phyloP scores from a whole-genome alignment of 2,329 filamentous ascomycete genomes.

The Uncinocarpus reesii region DNA sequence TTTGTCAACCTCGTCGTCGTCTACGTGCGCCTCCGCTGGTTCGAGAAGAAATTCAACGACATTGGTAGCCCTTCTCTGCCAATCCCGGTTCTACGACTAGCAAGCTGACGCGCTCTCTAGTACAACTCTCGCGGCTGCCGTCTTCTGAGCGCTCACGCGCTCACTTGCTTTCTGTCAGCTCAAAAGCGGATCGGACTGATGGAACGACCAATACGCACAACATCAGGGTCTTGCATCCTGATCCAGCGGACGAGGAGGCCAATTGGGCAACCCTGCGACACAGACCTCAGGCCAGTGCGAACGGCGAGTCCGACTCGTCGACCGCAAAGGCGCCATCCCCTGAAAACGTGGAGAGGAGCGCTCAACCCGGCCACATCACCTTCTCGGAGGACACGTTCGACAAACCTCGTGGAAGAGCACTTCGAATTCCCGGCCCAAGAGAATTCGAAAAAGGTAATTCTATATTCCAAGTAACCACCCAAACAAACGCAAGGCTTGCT shows the following conservation, averaged over 20 bases:
- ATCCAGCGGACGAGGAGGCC: slow-evolving; percentile 1
- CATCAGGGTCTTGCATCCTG: slow-evolving; percentile 3
- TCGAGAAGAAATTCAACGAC: slow-evolving; percentile 38
- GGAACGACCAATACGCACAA: slow-evolving; percentile 1
- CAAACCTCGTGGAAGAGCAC: slow-evolving; percentile 15
- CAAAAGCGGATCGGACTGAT: neutral
- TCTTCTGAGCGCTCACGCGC: slow-evolving; percentile 12
- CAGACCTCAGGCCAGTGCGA: neutral
- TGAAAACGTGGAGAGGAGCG: neutral
- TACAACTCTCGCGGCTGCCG: slow-evolving; percentile 10
- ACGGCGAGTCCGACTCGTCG: neutral
- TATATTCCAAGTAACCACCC: too few relatives aligned
- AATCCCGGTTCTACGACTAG: too few relatives aligned
- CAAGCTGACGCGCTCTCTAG: too few relatives aligned
- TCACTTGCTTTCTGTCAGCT: slow-evolving; percentile 8
- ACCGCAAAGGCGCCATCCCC: neutral
- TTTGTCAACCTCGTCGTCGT: slow-evolving; percentile 45
- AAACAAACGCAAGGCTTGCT: too few relatives aligned
- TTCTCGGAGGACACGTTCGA: slow-evolving; percentile 16
- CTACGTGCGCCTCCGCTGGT: slow-evolving; percentile 41
- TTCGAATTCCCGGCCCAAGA: slow-evolving; percentile 17
- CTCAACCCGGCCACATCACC: slow-evolving; percentile 14
- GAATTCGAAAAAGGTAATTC: slow-evolving; percentile 18
- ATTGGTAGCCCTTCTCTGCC: slow-evolving; percentile 22
- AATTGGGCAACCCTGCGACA: slow-evolving; percentile 6